A percentile compares a stretch with the other conserved stretches of the same genome.
These are phyloP conservation scores for Ustilago cynodontis DNA, from an alignment of 1,284 basidiomycete genomes.

Conservation along the genomic window DNA sequence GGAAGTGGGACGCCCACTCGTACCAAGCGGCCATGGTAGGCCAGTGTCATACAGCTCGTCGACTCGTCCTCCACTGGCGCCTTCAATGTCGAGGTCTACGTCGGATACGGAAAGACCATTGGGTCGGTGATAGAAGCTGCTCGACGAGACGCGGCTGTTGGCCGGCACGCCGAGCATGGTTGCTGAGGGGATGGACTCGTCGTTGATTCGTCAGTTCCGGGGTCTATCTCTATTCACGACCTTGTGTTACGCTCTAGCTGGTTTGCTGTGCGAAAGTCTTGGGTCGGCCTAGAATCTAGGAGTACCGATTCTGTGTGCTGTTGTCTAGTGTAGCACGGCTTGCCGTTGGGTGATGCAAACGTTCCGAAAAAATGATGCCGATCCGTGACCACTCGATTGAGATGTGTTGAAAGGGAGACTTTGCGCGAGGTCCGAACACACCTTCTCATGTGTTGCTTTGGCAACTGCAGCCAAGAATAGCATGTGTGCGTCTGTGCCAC, in stretches of 20 bases:
- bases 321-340: too few species aligned
- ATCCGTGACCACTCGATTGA: not conserved
- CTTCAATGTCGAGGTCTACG: constrained; percentile 67
- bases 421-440: not conserved
- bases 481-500: not conserved
- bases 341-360: not conserved
- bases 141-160: constrained; percentile 39
- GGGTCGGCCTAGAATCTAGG: too few species aligned
- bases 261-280: not conserved
- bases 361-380: not conserved
- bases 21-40: constrained; percentile 46
- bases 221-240: not conserved
- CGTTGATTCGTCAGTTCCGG: not conserved
- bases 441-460: not conserved
- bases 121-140: constrained; percentile 37
- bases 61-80: constrained; percentile 55
- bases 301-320: too few species aligned
- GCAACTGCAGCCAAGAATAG: constrained; percentile 2
- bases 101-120: constrained; percentile 41
- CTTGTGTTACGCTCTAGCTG: not conserved
- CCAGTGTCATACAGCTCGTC: constrained; percentile 65
- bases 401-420: not conserved
- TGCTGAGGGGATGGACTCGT: not conserved
- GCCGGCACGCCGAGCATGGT: constrained; percentile 47
- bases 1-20: constrained; percentile 21